Percentiles rank a stretch among this genome's conserved stretches.
phyloP scores from a whole-genome alignment of 2,329 filamentous ascomycete genomes.

The Xylariaceae sp. region DNA sequence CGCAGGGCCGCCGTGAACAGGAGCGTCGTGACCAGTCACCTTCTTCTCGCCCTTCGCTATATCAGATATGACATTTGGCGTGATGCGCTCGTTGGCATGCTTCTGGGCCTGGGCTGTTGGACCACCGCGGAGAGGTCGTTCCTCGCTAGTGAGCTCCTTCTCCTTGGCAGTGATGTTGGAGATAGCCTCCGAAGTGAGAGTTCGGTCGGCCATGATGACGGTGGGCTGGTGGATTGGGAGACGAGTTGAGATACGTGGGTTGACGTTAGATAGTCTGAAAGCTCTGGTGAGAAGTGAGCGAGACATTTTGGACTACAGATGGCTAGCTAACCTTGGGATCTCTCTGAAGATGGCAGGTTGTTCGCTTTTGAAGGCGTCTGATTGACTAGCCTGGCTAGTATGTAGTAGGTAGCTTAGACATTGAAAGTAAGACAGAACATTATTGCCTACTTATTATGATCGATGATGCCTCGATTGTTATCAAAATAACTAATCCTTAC shows the following conservation, averaged over 20 bases:
- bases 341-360: neutral
- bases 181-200: conserved; percentile 37
- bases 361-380: neutral
- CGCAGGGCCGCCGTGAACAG: conserved; percentile 40
- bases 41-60: conserved; percentile 44
- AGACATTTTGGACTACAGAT: conserved; percentile 13
- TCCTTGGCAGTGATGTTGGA: conserved; percentile 45
- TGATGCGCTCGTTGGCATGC: conserved; percentile 37
- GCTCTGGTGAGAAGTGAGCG: conserved; percentile 14
- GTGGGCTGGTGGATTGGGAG: conserved; percentile 7
- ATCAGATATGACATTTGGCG: conserved; percentile 39
- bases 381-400: neutral
- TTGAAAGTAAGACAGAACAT: neutral
- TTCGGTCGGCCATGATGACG: conserved; percentile 18
- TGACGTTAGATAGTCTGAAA: conserved; percentile 6
- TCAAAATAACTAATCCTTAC: neutral
- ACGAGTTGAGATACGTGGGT: neutral
- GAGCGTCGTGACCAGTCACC: conserved; percentile 37
- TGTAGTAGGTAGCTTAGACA: neutral
- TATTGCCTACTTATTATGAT: neutral
- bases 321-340: neutral
- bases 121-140: conserved; percentile 39
- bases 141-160: conserved; percentile 41
- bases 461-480: conserved; percentile 11
- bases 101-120: conserved; percentile 45